A percentile compares a stretch with the other conserved stretches of the same genome.
phyloP scores from a whole-genome alignment of 306 rosid genomes.

The Alnus glutinosa region DNA sequence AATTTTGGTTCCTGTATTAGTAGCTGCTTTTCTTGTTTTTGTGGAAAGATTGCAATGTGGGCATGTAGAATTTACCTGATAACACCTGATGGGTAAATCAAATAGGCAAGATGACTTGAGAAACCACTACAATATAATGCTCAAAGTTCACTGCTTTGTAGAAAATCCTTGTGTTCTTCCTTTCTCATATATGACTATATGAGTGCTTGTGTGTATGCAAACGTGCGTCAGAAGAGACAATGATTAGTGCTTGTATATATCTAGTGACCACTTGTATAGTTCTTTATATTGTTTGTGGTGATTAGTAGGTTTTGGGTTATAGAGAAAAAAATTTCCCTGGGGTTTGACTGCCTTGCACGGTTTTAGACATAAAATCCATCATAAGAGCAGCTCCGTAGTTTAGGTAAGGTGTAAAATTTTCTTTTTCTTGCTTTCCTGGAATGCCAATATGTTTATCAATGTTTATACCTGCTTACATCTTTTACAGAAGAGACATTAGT shows the following conservation, averaged over 20 bases:
- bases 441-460: background rate
- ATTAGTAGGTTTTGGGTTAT: slow-evolving; percentile 54
- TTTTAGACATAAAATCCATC: slow-evolving; percentile 65
- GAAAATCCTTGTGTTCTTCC: background rate
- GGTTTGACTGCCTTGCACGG: slow-evolving; percentile 43
- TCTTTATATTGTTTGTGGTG: slow-evolving; percentile 14
- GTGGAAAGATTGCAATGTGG: background rate
- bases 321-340: slow-evolving; percentile 38
- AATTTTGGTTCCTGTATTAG: too few relatives aligned
- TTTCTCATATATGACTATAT: background rate
- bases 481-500: background rate
- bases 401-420: slow-evolving; percentile 50
- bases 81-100: background rate
- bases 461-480: background rate
- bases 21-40: background rate
- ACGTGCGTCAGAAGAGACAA: background rate
- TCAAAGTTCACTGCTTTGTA: background rate
- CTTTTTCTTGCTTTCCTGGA: slow-evolving; percentile 9
- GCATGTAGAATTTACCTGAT: background rate
- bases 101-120: background rate
- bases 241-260: background rate
- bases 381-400: slow-evolving; percentile 67
- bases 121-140: background rate
- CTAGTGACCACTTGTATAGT: background rate
- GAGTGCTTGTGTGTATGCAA: too few relatives aligned